These are phyloP conservation scores for Xylaria cubensis DNA, from an alignment of 495 filamentous ascomycete species.

Conservation along the genomic window DNA sequence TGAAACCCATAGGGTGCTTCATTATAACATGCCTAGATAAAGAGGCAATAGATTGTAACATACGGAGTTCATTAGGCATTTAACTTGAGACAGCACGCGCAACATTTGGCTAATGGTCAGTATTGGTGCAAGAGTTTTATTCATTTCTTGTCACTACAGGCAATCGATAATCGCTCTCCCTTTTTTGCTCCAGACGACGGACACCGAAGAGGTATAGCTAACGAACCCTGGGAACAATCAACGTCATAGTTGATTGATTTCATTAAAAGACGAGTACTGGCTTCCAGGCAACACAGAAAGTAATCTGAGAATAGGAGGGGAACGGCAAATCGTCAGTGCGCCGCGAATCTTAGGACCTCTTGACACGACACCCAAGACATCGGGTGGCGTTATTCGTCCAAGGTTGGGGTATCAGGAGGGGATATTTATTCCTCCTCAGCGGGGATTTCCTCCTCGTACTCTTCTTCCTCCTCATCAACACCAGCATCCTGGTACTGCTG, in stretches of 20 bases:
- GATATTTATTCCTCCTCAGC: constrained; percentile 39
- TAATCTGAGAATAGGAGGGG: constrained; percentile 40
- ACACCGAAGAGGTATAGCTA: constrained; percentile 45
- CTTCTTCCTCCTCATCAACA: constrained; percentile 73
- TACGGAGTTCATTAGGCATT: neutral
- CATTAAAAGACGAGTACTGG: constrained; percentile 41
- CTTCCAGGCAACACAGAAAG: constrained; percentile 34
- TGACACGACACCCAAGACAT: neutral
- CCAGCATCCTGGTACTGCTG: constrained; percentile 99
- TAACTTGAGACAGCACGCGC: neutral
- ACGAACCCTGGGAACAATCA: constrained; percentile 37
- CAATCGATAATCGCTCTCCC: constrained; percentile 35
- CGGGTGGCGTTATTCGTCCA: constrained; percentile 25
- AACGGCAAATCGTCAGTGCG: constrained; percentile 30
- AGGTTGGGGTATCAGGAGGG: constrained; percentile 34
- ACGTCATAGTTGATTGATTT: constrained; percentile 33
- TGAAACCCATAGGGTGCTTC: neutral
- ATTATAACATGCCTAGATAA: neutral
- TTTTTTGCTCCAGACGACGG: constrained; percentile 32
- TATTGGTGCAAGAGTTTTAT: constrained; percentile 33
- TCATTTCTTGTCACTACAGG: constrained; percentile 41
- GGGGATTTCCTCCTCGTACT: constrained; percentile 65
- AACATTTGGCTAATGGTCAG: neutral
- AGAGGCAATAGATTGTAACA: neutral
- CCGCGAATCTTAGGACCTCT: constrained; percentile 16